Percentiles rank a stretch among this genome's conserved stretches.
Evolutionary conservation across 2,329 filamentous ascomycete species (phyloP).

Genomic region (Albifimbria verrucaria): DNA sequence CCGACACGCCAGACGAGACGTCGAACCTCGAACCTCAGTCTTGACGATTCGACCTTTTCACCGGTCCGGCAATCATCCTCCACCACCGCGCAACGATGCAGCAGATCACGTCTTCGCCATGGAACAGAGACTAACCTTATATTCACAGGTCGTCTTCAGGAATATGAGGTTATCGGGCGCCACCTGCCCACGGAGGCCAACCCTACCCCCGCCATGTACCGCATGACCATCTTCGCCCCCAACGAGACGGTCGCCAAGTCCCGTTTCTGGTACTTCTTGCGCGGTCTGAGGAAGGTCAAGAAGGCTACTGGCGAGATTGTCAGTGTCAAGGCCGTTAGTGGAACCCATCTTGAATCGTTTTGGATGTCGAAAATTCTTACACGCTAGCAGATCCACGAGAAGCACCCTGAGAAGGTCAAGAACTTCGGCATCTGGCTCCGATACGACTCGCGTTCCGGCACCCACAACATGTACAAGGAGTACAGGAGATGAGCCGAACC

Average conservation of each 20-base stretch:
- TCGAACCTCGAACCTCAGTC: too few species aligned
- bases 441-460: conserved; percentile 99
- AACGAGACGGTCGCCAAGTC: conserved; percentile 99
- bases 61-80: conserved; percentile 2
- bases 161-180: conserved; percentile 99
- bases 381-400: conserved; percentile 96
- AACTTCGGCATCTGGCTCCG: conserved; percentile 99
- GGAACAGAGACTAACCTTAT: conserved; percentile 26
- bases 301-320: conserved; percentile 99
- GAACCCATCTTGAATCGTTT: neutral
- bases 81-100: conserved; percentile 7
- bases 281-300: conserved; percentile 99
- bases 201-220: conserved; percentile 97
- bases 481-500: conserved; percentile 98
- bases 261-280: conserved; percentile 99
- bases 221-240: conserved; percentile 99
- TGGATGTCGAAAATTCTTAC: conserved; percentile 8
- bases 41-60: too few species aligned
- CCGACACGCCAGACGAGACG: too few species aligned
- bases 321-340: conserved; percentile 86
- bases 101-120: conserved; percentile 1
- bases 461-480: conserved; percentile 99
- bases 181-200: conserved; percentile 97
- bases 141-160: conserved; percentile 88
- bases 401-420: conserved; percentile 99